Evolutionary conservation across 306 rosid species (phyloP).

Genomic region (Pueraria montana): DNA sequence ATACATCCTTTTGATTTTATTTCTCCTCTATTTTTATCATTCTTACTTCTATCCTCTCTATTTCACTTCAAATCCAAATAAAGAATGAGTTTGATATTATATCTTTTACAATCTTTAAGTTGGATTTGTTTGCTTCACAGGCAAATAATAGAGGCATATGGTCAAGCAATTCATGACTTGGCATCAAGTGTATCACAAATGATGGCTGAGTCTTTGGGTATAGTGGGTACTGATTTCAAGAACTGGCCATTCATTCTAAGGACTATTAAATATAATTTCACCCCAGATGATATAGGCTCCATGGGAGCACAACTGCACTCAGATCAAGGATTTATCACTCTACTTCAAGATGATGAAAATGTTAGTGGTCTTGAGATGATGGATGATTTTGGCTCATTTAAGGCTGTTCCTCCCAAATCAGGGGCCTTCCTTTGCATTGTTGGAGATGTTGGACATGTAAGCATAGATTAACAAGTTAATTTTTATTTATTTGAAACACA

Average conservation of each 20-base stretch:
- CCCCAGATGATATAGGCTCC: constrained; percentile 46
- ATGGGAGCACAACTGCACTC: constrained; percentile 51
- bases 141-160: constrained; percentile 34
- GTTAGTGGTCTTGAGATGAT: constrained; percentile 20
- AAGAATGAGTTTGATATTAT: neutral
- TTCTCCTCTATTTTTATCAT: no score
- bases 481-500: neutral
- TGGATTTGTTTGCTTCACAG: constrained; percentile 32
- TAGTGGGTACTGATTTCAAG: constrained; percentile 31
- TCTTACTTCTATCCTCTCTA: no score
- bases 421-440: constrained; percentile 55
- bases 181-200: constrained; percentile 45
- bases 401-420: constrained; percentile 42
- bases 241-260: constrained; percentile 58
- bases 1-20: no score
- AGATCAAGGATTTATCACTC: constrained; percentile 56
- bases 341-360: constrained; percentile 64
- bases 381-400: constrained; percentile 19
- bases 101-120: neutral
- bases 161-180: constrained; percentile 48
- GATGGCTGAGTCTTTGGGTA: constrained; percentile 51
- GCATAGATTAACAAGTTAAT: neutral
- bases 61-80: no score
- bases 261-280: constrained; percentile 58
- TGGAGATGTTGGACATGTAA: constrained; percentile 58